phyloP scores from a whole-genome alignment of 805 yeast genomes.

The Trichomonascus vanleenenianus region DNA sequence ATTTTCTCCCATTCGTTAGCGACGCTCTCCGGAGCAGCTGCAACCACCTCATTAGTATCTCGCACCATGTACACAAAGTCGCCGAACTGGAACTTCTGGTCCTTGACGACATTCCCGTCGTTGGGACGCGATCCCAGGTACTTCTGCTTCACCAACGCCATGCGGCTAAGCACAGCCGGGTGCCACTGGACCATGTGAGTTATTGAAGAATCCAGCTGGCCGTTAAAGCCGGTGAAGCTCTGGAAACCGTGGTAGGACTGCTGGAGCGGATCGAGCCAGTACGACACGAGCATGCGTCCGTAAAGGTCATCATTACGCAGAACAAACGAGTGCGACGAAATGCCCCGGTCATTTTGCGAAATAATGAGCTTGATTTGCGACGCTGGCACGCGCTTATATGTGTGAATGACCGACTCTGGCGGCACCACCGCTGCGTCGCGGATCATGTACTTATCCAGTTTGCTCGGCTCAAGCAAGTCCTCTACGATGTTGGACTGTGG shows the following conservation, averaged over 20 bases:
- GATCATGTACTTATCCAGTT: conserved; percentile 54
- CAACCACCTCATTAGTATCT: conserved; percentile 10
- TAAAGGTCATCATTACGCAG: conserved; percentile 55
- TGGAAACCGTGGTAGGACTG: conserved; percentile 57
- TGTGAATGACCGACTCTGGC: conserved; percentile 32
- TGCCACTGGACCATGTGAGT: conserved; percentile 94
- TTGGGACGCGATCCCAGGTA: conserved; percentile 35
- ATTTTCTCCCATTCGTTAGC: conserved; percentile 3
- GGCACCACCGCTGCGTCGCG: conserved; percentile 66
- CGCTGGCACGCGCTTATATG: conserved; percentile 56
- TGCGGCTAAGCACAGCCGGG: conserved; percentile 64
- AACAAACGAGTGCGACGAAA: conserved; percentile 66
- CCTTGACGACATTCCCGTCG: conserved; percentile 22
- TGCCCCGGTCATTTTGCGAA: conserved; percentile 59
- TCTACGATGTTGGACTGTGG: conserved; percentile 50
- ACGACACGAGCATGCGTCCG: conserved; percentile 64
- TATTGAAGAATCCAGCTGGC: conserved; percentile 46
- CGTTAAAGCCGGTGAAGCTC: conserved; percentile 31
- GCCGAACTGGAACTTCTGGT: conserved; percentile 20
- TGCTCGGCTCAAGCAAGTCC: conserved; percentile 52
- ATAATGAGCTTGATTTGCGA: conserved; percentile 51
- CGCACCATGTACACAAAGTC: conserved; percentile 22
- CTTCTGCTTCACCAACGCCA: conserved; percentile 64
- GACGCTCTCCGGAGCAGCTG: not conserved
- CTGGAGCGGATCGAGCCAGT: conserved; percentile 70